Evolutionary conservation across 495 filamentous ascomycete species (phyloP), one percentile per base, ranked within the genome.

Genomic region (Penicillium parvum): DNA sequence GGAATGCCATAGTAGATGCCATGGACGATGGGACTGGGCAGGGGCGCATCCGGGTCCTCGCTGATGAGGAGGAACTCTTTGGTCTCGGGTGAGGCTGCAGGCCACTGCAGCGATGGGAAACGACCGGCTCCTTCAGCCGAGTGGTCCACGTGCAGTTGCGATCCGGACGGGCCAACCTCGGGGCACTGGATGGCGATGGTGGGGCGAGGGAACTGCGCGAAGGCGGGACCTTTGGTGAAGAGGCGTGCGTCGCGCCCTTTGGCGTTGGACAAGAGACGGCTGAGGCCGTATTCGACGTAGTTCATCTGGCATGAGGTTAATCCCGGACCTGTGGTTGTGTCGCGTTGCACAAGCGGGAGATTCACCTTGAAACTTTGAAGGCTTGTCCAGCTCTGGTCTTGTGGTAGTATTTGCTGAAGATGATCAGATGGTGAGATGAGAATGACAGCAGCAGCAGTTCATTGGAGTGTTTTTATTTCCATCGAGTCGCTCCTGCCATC

Each of bases 41-140:
- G 25, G 1, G 75, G 71, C 12, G 68, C 68, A 49, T 79, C 74
- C 0, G 74, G 69, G 34, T 79, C 73, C 47, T 77, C 71, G 25
- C 63, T 61, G 21, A 76, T 47, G 5, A 79, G 42, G 3, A 78
- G 50, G 50, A 70, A 78, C 46, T 78, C 55, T 32, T 65, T 65
- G 4, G 69, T 65, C 5, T 63, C 37, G 15, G 49, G 40, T 2
- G 53, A 48, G n/a, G 67, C 55, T 4, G 43, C 48, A 12, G 59
- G 48, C 73, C 70, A 77, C 12, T 48, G 60, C 27, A 78, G 41
- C 1, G 58, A 51, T 8, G 73, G 74, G 32, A 76, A 66, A n/a
- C 52, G 53, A 7, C 71, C 70, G 0, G 20, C 43, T 4, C 69
- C 68, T 25, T 72, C 68, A 26, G 57, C 55, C 1, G 65, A 68